These are phyloP conservation scores for Beauveria sp. DNA, from an alignment of 2,329 filamentous ascomycete genomes.

Conservation along the genomic window DNA sequence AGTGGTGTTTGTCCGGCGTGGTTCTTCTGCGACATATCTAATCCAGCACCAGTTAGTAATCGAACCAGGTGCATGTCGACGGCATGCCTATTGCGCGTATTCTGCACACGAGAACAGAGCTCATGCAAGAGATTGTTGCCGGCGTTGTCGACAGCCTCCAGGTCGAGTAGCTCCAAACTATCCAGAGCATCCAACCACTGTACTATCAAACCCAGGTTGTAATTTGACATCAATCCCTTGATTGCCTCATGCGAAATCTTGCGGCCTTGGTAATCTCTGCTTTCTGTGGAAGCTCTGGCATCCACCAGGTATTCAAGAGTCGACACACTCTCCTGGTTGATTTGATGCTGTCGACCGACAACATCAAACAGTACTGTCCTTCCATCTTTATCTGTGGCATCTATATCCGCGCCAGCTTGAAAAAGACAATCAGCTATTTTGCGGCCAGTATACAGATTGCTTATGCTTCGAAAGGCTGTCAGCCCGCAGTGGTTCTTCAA, in stretches of 20 bases:
- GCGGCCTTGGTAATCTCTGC: background rate
- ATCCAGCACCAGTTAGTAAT: background rate
- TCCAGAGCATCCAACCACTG: background rate
- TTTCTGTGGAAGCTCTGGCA: background rate
- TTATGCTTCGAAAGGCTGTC: background rate
- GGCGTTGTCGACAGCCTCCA: background rate
- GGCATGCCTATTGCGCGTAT: background rate
- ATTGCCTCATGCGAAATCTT: background rate
- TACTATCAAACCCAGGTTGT: background rate
- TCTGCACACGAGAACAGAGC: background rate
- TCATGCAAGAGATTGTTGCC: slow-evolving; percentile 6
- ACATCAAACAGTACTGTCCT: background rate
- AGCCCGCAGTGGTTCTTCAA: background rate
- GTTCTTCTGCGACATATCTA: background rate
- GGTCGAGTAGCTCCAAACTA: background rate
- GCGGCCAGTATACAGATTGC: background rate
- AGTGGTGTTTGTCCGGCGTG: background rate
- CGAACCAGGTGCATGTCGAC: background rate
- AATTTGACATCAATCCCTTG: background rate
- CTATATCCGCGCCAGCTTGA: slow-evolving; percentile 1
- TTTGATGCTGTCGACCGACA: background rate
- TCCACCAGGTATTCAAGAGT: background rate
- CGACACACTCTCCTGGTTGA: background rate
- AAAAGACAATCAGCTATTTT: background rate
- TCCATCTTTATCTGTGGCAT: background rate